phyloP scores from a whole-genome alignment of 2,329 filamentous ascomycete genomes.

The Fusarium sp. region DNA sequence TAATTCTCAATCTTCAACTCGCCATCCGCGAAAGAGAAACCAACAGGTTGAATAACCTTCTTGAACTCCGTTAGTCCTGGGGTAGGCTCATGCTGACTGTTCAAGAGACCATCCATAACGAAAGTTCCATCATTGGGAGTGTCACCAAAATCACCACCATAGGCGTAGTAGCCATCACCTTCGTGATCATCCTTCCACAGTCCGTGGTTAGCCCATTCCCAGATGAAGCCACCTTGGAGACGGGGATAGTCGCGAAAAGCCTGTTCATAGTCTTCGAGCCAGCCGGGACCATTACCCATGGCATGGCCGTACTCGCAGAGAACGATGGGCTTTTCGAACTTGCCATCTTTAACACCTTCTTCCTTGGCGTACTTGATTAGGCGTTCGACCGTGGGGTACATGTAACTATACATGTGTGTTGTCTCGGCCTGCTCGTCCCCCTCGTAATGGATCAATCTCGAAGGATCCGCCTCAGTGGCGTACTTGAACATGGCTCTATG shows the following conservation, averaged over 20 bases:
- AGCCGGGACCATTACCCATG: conserved; percentile 81
- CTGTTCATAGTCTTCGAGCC: conserved; percentile 74
- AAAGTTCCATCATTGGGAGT: conserved; percentile 69
- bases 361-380: conserved; percentile 59
- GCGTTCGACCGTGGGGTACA: conserved; percentile 69
- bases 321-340: conserved; percentile 67
- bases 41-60: conserved; percentile 67
- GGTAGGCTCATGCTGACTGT: conserved; percentile 64
- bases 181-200: conserved; percentile 59
- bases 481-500: conserved; percentile 75
- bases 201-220: conserved; percentile 74
- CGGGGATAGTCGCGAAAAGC: conserved; percentile 69
- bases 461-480: conserved; percentile 66
- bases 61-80: conserved; percentile 68
- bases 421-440: conserved; percentile 68
- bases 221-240: conserved; percentile 75
- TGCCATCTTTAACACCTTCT: conserved; percentile 57
- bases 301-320: conserved; percentile 70
- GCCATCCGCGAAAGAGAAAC: conserved; percentile 51
- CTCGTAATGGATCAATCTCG: conserved; percentile 74
- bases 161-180: conserved; percentile 65
- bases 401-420: conserved; percentile 74
- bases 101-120: conserved; percentile 70
- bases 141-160: conserved; percentile 72
- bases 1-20: conserved; percentile 58